Evolutionary conservation across 2,329 filamentous ascomycete genomes (phyloP).

Genomic region (Colletotrichum euphorbiae): DNA sequence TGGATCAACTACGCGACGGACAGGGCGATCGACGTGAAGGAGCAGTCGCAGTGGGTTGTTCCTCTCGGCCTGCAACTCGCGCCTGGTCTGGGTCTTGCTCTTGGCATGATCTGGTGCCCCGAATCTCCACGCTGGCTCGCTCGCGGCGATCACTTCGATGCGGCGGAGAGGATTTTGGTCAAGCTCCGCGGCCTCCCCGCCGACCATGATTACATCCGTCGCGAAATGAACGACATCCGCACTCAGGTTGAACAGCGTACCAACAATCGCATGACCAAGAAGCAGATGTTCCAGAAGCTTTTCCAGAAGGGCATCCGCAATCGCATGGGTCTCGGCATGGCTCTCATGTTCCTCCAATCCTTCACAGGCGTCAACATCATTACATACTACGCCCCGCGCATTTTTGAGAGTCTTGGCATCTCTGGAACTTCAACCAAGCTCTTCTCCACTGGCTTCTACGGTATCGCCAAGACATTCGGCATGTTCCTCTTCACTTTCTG

Average conservation of each 20-base stretch:
- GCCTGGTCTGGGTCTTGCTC: conserved; percentile 51
- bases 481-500: conserved; percentile 56
- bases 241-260: conserved; percentile 64
- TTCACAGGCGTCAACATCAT: conserved; percentile 67
- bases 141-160: conserved; percentile 51
- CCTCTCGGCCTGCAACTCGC: conserved; percentile 57
- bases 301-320: conserved; percentile 53
- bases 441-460: conserved; percentile 56
- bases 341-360: conserved; percentile 60
- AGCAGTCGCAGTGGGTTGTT: conserved; percentile 52
- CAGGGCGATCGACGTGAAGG: conserved; percentile 36
- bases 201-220: conserved; percentile 43
- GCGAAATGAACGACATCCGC: conserved; percentile 68
- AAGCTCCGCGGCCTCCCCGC: conserved; percentile 47
- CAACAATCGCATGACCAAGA: conserved; percentile 46
- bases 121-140: conserved; percentile 55
- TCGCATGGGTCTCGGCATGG: conserved; percentile 61
- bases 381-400: conserved; percentile 63
- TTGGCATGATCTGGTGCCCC: conserved; percentile 50
- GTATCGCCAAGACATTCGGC: conserved; percentile 52
- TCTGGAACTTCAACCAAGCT: conserved; percentile 48
- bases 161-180: conserved; percentile 52
- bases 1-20: conserved; percentile 50
- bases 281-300: conserved; percentile 48
- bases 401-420: conserved; percentile 53